phyloP scores from a whole-genome alignment of 164 flowering plant genomes.

The grape (Vitis vinifera) region ASM3070453v1 NC_081820.1:19622501-19623000 shows the following conservation, averaged over 20 bases:
- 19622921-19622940: slow-evolving; percentile 61
- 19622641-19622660: slow-evolving; percentile 51
- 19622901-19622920: slow-evolving; percentile 45
- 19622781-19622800: slow-evolving; percentile 48
- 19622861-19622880: slow-evolving; percentile 56
- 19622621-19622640: slow-evolving; percentile 55
- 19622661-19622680: slow-evolving; percentile 44
- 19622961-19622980: slow-evolving; percentile 55
- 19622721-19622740: slow-evolving; percentile 58
- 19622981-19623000: slow-evolving; percentile 69
- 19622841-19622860: slow-evolving; percentile 71
- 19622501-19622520: slow-evolving; percentile 48
- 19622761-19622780: slow-evolving; percentile 56
- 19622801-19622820: slow-evolving; percentile 49
- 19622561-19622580: slow-evolving; percentile 31
- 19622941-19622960: slow-evolving; percentile 50
- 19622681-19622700: slow-evolving; percentile 9
- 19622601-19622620: slow-evolving; percentile 79
- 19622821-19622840: slow-evolving; percentile 55
- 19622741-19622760: slow-evolving; percentile 82
- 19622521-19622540: slow-evolving; percentile 45
- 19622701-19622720: slow-evolving; percentile 70
- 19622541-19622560: slow-evolving; percentile 48
- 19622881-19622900: slow-evolving; percentile 66
- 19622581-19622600: slow-evolving; percentile 56